Evolutionary conservation across 192 early-diverging fungal species (phyloP), one percentile per base, ranked within the genome.

Genomic region (Thamnidium elegans): DNA sequence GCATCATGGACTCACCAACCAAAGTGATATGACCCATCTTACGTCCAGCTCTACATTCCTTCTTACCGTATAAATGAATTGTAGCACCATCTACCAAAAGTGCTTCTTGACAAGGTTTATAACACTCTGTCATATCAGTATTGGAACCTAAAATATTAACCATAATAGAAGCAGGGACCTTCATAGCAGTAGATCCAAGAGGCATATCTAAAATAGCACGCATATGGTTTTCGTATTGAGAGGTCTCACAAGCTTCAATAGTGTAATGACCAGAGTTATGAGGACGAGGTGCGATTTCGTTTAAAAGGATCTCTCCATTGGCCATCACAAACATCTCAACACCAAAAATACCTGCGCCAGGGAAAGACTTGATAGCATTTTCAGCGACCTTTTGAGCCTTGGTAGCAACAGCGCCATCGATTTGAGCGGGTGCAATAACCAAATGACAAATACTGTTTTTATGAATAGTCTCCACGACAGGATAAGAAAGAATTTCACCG

Each of bases 251-350:
- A 1, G 96, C 95, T 68, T 99, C 97, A 66, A 93, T 96, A 8
- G 97, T 98, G 72, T 97, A 98, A 73, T 99, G 97, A 70, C 97
- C 97, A 58, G 95, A 97, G 79, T 99, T 99, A 80, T 99, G 97
- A 21, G 97, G 96, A 7, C 97, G 89, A 42, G 97, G 97, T 13
- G 97, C 97, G 67, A 99, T 96, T 78, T 99, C 97, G 75, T 99
- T 99, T 68, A 99, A 78, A 19, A 93, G 73, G 55, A 99, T 87
- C 5, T 84, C 77, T 44, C 91, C 95, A 70, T 94, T 85, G n/a
- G 81, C 66, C 73, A 97, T 82, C 59, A 94, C 78, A 70, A 99
- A 99, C 92, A 98, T 91, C 75, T 99, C 97, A 13, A 99, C 95
- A 13, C 96, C 97, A 82, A 93, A 99, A 50, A 98, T 86, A 30